These are phyloP conservation scores for Musa balbisiana DNA, from an alignment of 202 grass and related monocot species.

Conservation along the genomic window DNA sequence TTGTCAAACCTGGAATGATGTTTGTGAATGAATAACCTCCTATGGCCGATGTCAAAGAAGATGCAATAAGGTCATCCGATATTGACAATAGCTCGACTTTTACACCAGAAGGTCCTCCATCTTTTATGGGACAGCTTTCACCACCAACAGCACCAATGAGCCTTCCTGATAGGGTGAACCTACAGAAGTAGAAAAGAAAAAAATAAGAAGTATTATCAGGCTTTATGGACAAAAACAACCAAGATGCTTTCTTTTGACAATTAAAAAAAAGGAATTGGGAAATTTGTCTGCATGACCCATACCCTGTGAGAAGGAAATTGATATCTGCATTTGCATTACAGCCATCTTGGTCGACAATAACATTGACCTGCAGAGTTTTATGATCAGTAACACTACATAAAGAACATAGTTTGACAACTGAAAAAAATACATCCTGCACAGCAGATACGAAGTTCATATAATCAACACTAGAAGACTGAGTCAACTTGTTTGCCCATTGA, in stretches of 20 bases:
- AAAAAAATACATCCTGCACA: slow-evolving; percentile 12
- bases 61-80: slow-evolving; percentile 66
- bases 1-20: slow-evolving; percentile 70
- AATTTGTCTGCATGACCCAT: slow-evolving; percentile 28
- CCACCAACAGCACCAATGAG: slow-evolving; percentile 62
- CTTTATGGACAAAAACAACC: background rate
- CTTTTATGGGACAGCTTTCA: slow-evolving; percentile 50
- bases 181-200: slow-evolving; percentile 10
- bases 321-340: slow-evolving; percentile 90
- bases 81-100: slow-evolving; percentile 68
- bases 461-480: background rate
- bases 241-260: slow-evolving; percentile 8
- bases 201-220: background rate
- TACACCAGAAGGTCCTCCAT: slow-evolving; percentile 74
- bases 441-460: slow-evolving; percentile 10
- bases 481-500: slow-evolving; percentile 14
- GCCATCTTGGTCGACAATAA: slow-evolving; percentile 54
- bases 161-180: slow-evolving; percentile 78
- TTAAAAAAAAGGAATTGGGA: background rate
- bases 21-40: slow-evolving; percentile 83
- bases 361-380: slow-evolving; percentile 53
- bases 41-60: slow-evolving; percentile 45
- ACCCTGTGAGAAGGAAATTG: slow-evolving; percentile 95
- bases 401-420: background rate
- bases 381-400: background rate